Evolutionary conservation across 441 rosid genomes (phyloP), one percentile per base, ranked within the genome.

Genomic region (Populus hybrid): DNA sequence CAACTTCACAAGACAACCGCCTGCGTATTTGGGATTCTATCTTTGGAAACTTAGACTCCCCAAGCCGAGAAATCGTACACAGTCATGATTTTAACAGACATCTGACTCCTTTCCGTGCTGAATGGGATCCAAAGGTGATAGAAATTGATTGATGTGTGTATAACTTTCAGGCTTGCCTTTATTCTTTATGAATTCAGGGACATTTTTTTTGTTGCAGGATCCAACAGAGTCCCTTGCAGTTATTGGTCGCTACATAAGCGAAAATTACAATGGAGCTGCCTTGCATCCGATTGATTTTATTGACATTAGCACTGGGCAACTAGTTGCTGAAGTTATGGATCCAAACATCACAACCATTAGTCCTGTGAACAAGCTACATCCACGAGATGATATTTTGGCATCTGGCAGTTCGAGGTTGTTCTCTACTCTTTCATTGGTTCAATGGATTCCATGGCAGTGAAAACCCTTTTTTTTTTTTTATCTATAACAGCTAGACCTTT

Each of bases 41-140:
- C 77, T 91, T 89, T 64, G 93, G 97, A 7, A 79, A 89, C 81
- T 80, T 94, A 87, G 98, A 90, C 21, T 76, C 79, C 9, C 97
- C 98, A n/a, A 94, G 94, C 87, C 86, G 98, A 79, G 99, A 95
- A 88, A 95, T 95, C 70, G 98, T 95, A 61, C 98, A 95, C 83
- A 95, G 99, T 81, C 97, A 95, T 84, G 99, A 95, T 85, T 95
- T 93, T 76, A 95, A 91, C 85, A 85, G 97, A 72, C 94, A 95
- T 82, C 88, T 92, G 74, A 95, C 98, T 24, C 97, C 98, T 50
- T 95, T 94, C 75, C 89, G 92, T 79, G 99, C 95, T 85, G 99
- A 95, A 82, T 95, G 99, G 99, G 99, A 95, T 86, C 98, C 97
- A 14, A 94, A 90, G 98, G 99, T 92, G 53, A 32, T 71, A 6